Base-by-base conservation (phyloP, 495 filamentous ascomycete genomes). In the Talaromyces ruber region DNA sequence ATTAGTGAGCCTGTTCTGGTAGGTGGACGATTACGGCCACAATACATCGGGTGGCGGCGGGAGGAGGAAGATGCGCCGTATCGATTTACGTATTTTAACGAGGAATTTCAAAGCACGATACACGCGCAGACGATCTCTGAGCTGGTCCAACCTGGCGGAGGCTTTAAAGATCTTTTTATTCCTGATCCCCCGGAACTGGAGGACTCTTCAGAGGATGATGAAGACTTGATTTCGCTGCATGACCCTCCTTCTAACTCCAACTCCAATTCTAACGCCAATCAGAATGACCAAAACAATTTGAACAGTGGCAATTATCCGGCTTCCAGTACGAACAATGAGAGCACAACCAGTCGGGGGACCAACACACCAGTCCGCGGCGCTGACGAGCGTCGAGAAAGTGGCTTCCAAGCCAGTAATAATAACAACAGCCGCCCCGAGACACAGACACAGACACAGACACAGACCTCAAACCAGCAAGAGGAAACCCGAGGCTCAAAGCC, bases 21-120 rank as follows among this genome's bases (percentile, higher is more conserved):
- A 58, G 91, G 89, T 55, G 94, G 94, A 7, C 83, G 94, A 59
- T 70, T 98, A 57, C 85, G 94, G 8, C 92, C 94, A 7, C 86
- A 91, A 62, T 90, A 88, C 66, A 72, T 74, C 58, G 78, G 80
- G 5, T 98, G 94, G 94, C 91, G 93, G 71, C 82, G 86, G 25
- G 86, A 89, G 62, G 90, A 94, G 65, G 92, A 97, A 39, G 95
- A 97, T 58, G 86, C 86, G 1, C 94, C 94, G 0, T 98, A 95
- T 69, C 84, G 94, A 50, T 98, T 96, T 70, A 98, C 94, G 2
- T 98, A 98, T 68, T 98, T 98, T 80, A 97, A 97, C 70, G 94
- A 98, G 67, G 91, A 97, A 64, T 90, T 98, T 63, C 86, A 87
- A 54, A 92, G 88, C 67, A 98, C 94, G 0, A 94, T 98, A 64